These are phyloP conservation scores for Cyberlindnera subsufficiens DNA, from an alignment of 805 yeast genomes.

Conservation along the genomic window DNA sequence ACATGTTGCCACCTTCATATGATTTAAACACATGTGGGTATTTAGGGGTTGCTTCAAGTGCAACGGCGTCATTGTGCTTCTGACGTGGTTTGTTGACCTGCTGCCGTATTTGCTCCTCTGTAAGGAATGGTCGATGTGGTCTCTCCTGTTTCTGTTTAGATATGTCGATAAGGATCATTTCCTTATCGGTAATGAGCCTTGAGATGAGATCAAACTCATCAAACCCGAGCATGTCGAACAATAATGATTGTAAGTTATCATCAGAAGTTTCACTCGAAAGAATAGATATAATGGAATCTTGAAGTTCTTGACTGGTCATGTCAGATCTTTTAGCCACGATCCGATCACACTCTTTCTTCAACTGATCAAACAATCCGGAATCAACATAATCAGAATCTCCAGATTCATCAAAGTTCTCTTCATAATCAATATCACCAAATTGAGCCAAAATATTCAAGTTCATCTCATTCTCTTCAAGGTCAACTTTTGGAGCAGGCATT, in stretches of 20 bases:
- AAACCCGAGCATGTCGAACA: conserved; percentile 79
- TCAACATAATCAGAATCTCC: conserved; percentile 11
- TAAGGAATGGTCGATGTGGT: conserved; percentile 31
- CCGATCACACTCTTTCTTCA: conserved; percentile 21
- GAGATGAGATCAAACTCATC: conserved; percentile 81
- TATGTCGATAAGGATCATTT: conserved; percentile 21
- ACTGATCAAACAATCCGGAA: conserved; percentile 14
- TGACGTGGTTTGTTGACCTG: conserved; percentile 45
- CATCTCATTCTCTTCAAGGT: conserved; percentile 31
- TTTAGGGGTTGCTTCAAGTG: conserved; percentile 37
- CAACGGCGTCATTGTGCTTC: conserved; percentile 43
- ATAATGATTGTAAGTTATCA: conserved; percentile 59
- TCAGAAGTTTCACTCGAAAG: conserved; percentile 36
- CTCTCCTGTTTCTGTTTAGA: conserved; percentile 17
- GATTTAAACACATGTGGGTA: conserved; percentile 87
- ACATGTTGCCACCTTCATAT: conserved; percentile 57
- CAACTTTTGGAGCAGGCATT: conserved; percentile 32
- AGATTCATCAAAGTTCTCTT: conserved; percentile 15
- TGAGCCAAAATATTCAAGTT: conserved; percentile 29
- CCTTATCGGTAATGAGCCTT: conserved; percentile 45
- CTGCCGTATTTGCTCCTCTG: conserved; percentile 49
- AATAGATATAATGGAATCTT: conserved; percentile 25
- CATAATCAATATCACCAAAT: conserved; percentile 26
- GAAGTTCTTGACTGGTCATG: conserved; percentile 28
- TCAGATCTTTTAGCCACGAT: conserved; percentile 30